A percentile compares a stretch with the other conserved stretches of the same genome.
phyloP scores from a whole-genome alignment of 768 basidiomycete genomes.

The Auriscalpium vulgare region DNA sequence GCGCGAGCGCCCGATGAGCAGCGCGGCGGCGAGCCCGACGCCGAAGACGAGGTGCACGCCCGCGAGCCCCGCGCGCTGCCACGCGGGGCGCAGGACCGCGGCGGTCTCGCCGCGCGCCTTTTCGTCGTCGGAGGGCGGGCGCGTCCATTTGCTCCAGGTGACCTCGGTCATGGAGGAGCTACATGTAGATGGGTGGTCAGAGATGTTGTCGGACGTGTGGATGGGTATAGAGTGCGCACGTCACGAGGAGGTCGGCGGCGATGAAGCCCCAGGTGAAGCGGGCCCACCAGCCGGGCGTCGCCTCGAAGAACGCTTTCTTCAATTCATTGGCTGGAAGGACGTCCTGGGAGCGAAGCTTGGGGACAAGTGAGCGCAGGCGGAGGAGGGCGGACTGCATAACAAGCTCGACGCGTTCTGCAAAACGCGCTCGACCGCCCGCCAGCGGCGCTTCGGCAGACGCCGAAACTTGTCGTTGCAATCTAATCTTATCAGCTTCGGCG shows the following conservation, averaged over 20 bases:
- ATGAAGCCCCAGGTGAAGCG: slow-evolving; percentile 12
- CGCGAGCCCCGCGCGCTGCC: slow-evolving; percentile 14
- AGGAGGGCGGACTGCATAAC: not conserved
- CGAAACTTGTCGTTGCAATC: no score
- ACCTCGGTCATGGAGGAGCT: slow-evolving; percentile 16
- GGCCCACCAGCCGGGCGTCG: slow-evolving; percentile 12
- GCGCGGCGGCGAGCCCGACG: slow-evolving; percentile 9
- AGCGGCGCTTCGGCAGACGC: no score
- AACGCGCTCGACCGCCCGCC: no score
- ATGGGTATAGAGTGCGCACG: slow-evolving; percentile 5
- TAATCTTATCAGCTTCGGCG: no score
- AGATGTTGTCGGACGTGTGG: no score
- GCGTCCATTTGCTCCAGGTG: slow-evolving; percentile 15
- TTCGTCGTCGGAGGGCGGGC: slow-evolving; percentile 6
- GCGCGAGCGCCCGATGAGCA: slow-evolving; percentile 12
- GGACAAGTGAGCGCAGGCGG: not conserved
- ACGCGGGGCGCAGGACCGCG: slow-evolving; percentile 6
- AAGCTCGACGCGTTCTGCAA: no score
- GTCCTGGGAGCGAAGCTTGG: not conserved
- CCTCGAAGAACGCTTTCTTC: slow-evolving; percentile 6
- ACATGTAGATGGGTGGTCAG: not conserved
- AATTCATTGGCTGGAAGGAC: not conserved
- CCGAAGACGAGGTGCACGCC: slow-evolving; percentile 8
- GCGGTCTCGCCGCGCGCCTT: not conserved
- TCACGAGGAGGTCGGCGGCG: slow-evolving; percentile 13